Conservation (phyloP, 2,329 filamentous ascomycete species). For the Fusarium equiseti region DNA sequence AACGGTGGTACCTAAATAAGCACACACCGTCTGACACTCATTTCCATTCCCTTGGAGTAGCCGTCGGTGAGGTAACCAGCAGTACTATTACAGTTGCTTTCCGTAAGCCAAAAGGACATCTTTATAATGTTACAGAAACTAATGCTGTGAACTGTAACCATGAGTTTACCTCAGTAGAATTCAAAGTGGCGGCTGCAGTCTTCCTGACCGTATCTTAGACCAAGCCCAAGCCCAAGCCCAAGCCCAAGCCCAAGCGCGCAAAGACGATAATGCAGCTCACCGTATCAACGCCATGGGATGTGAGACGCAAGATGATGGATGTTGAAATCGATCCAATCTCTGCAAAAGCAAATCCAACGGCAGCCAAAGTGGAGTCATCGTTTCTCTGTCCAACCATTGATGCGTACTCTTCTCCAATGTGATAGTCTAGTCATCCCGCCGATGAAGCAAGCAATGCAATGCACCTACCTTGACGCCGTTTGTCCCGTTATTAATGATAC, state of each 20-base stretch:
- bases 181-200: constrained; percentile 16
- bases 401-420: constrained; percentile 1
- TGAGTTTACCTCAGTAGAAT: neutral
- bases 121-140: neutral
- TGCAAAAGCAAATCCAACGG: constrained; percentile 39
- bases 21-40: constrained; percentile 25
- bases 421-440: neutral
- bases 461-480: neutral
- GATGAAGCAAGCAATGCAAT: neutral
- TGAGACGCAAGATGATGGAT: constrained; percentile 30
- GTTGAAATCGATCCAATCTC: constrained; percentile 36
- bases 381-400: constrained; percentile 11
- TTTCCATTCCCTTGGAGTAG: constrained; percentile 18
- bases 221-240: neutral
- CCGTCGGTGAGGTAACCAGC: constrained; percentile 25
- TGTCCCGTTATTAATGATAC: constrained; percentile 5
- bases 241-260: constrained; percentile 5
- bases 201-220: constrained; percentile 35
- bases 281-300: constrained; percentile 16
- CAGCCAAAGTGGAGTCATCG: constrained; percentile 23
- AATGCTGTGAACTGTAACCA: neutral
- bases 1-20: constrained; percentile 9
- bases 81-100: neutral
- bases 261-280: constrained; percentile 32
- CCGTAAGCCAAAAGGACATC: neutral